A percentile compares a stretch with the other conserved stretches of the same genome.
These are phyloP conservation scores for Knoxdaviesia proteae DNA, from an alignment of 2,329 filamentous ascomycete species.

Conservation along the genomic window DNA sequence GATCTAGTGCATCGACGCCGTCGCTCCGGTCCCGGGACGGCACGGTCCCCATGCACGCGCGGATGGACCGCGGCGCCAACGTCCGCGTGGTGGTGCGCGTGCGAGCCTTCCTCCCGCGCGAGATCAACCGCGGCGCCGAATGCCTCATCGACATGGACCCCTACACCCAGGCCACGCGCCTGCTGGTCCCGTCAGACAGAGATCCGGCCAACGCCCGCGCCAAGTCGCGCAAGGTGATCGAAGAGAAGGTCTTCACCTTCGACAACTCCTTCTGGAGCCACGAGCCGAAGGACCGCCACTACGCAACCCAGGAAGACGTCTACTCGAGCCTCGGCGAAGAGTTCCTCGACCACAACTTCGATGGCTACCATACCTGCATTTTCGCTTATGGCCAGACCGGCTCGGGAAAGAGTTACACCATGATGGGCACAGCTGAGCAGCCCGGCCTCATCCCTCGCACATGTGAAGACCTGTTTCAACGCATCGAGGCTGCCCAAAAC, in stretches of 20 bases:
- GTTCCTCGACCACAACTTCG: conserved; percentile 97
- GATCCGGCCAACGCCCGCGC: conserved; percentile 31
- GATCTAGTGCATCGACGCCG: conserved; percentile 57
- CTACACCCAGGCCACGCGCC: conserved; percentile 60
- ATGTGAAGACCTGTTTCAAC: conserved; percentile 86
- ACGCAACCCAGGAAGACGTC: conserved; percentile 79
- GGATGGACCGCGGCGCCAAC: conserved; percentile 48
- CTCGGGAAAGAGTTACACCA: conserved; percentile 94
- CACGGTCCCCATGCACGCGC: conserved; percentile 33
- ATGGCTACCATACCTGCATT: conserved; percentile 97
- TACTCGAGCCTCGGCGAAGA: conserved; percentile 90
- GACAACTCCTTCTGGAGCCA: conserved; percentile 99
- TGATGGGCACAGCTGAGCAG: conserved; percentile 75
- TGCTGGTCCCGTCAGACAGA: conserved; percentile 45
- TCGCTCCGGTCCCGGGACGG: conserved; percentile 56
- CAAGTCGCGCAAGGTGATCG: conserved; percentile 51
- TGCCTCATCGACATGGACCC: conserved; percentile 90
- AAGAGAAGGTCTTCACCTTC: conserved; percentile 86
- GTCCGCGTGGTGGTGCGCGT: conserved; percentile 69
- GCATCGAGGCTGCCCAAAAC: conserved; percentile 58
- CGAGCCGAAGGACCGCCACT: conserved; percentile 56
- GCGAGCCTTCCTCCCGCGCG: conserved; percentile 58
- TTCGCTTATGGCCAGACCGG: conserved; percentile 97
- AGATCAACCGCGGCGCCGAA: conserved; percentile 58
- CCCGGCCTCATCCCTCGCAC: conserved; percentile 87